Evolutionary conservation across 1,139 yeast genomes (phyloP).

Genomic region (Debaryomyces sp.): DNA sequence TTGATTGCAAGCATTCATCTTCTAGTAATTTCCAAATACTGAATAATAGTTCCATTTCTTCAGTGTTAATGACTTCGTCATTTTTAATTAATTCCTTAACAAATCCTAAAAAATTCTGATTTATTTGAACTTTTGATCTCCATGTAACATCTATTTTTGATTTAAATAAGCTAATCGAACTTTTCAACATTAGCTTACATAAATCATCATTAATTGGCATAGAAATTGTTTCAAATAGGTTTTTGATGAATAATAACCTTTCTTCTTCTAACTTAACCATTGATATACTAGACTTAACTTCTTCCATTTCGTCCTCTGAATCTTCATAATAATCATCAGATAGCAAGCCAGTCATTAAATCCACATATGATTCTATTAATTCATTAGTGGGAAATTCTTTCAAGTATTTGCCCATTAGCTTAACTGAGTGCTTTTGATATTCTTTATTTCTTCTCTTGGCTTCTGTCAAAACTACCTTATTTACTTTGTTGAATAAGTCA

Average conservation of each 20-base stretch:
- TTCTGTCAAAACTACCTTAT: constrained; percentile 56
- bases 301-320: constrained; percentile 31
- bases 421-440: constrained; percentile 61
- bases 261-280: constrained; percentile 41
- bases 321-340: constrained; percentile 34
- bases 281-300: constrained; percentile 31
- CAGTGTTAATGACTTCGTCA: constrained; percentile 8
- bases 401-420: constrained; percentile 52
- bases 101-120: constrained; percentile 34
- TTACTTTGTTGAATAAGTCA: constrained; percentile 34
- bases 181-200: constrained; percentile 26
- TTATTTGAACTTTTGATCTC: constrained; percentile 55
- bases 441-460: constrained; percentile 66
- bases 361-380: constrained; percentile 41
- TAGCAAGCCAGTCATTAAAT: constrained; percentile 36
- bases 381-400: constrained; percentile 45
- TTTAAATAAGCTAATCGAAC: constrained; percentile 25
- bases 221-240: constrained; percentile 33
- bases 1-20: constrained; percentile 38
- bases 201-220: constrained; percentile 23
- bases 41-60: constrained; percentile 18
- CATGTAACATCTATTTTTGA: constrained; percentile 52
- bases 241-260: constrained; percentile 34
- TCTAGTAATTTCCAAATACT: constrained; percentile 28
- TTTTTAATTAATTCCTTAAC: constrained; percentile 10